Evolutionary conservation across 768 basidiomycete genomes (phyloP), one percentile per base, ranked within the genome.

Genomic region (Suillus paluster): DNA sequence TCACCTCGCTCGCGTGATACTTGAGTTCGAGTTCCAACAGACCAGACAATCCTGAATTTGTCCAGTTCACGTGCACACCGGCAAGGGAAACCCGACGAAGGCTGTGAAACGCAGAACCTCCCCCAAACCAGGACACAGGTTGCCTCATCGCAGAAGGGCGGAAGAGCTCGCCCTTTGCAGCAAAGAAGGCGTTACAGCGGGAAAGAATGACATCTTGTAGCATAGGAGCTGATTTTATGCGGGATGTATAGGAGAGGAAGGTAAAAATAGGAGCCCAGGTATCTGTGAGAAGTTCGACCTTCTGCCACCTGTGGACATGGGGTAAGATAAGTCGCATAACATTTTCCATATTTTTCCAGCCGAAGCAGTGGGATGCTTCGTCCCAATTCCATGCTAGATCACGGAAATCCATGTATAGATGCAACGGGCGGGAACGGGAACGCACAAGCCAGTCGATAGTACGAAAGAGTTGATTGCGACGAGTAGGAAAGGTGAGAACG

Each of bases 1-100:
- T 80, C n/a, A 88, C 84, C 44, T 86, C 82, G 42, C 67, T 75
- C 1, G 87, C 80, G 19, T 86, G 84, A 64, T 84, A 88, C 64
- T 80, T 84, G 66, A 88, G 73, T 64, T 85, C 82, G 39, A 88
- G 73, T 30, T 73, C 75, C 21, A 74, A 74, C 17, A 88, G 79
- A 60, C 79, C 77, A 7, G 65, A 67, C 55, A 87, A 71, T 12
- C 77, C 67, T 8, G 79, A 78, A 12, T 58, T 66, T 2, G 71
- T 49, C 86, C 87, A 88, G 58, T 86, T 79, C 55, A 87, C 69
- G 65, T 88, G 87, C 19, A 86, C 86, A 1, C 87, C 87, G 2
- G 81, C 79, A 7, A 88, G 73, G 1, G 79, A 75, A 8, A 88
- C 73, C 17, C 76, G 68, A 5, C 75, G 75, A 23, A 88, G 73